Base-by-base conservation (phyloP, 768 basidiomycete genomes). In the Leccinum disarticulatum region DNA sequence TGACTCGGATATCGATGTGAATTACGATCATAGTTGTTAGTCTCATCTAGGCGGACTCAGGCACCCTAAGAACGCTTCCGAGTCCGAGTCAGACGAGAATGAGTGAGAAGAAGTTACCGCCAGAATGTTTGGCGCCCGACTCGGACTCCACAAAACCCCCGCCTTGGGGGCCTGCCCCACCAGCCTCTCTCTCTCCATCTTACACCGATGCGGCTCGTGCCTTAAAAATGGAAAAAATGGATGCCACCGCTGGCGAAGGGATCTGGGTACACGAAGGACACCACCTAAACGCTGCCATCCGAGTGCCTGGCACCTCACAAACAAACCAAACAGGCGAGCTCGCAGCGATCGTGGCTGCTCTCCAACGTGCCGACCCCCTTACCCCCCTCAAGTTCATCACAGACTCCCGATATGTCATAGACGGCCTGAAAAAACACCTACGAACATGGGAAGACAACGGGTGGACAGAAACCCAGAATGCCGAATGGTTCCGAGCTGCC, bases 391-490 rank as follows among this genome's bases (percentile, higher is more conserved):
- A 14, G 13, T 17, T 15, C 41, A 43, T 43, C 41, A 43, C 41
- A 15, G 41, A 43, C 17, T 43, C 41, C 7, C 13, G 9, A 43
- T 43, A 43, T 17, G 41, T n/a, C 6, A n/a, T 43, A 7, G 41
- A 43, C 1, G 54, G 66, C 0, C 41, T 63, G 11, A 61, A 66
- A 3, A 28, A 54, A 15, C 46, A 64, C 55, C 48, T 64, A 30
- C 0, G 49, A 51, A 1, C 66, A 68, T 31, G 31, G 31, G 31
- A 31, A 31, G 31, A 31, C 31, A 31, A 31, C 10, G 10, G 31
- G 10, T 31, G 31, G 31, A 31, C 31, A 31, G 31, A 31, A 31
- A 11, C 10, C 63, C 17, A 36, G 2, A 75, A 77, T 43, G 51
- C 11, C 0, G 10, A 57, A 0, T 56, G 55, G 28, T 54, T 66